Base-by-base conservation (phyloP, 2,329 filamentous ascomycete genomes). In the Fusarium sp. region DNA sequence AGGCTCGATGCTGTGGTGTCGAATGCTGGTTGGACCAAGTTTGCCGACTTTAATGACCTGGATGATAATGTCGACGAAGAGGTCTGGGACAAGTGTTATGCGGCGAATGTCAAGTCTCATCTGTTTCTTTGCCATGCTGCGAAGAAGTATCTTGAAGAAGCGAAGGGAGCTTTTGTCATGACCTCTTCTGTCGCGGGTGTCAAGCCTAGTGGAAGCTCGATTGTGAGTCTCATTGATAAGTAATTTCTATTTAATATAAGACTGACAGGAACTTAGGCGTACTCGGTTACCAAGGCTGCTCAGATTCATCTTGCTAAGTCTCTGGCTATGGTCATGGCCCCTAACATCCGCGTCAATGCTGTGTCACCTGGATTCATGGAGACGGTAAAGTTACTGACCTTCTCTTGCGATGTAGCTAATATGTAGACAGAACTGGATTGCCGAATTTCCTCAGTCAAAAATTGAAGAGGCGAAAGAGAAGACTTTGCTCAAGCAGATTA, bases 311-410 rank as follows among this genome's bases (percentile, higher is more conserved):
- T 64, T 1, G 34, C 61, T 11, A 64, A 64, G 16, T 64, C 59
- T 3, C 13, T 64, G 8, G 59, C 61, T 0, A 64, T 27, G 45
- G 61, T 59, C 1, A 64, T 64, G 61, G 61, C 61, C 2, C 61
- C 61, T 1, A 28, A 23, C 14, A 14, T 64, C 10, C 59, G 61
- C 4, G 51, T 64, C 16, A 64, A 64, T 5, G 25, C 59, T 13
- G 61, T 64, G 7, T 64, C 61, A 7, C 59, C 61, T 0, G 61
- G 61, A 4, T 64, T 64, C 2, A 64, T 64, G 61, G 43, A 64
- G 4, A 64, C 61, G 6, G 61, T 64, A 41, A 0, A 14, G 1
- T 12, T 2, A 23, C 1, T 5, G 7, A 30, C 6, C 28, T 14
- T 14, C 12, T 7, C 28, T 7, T 3, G 2, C 1, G 12, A 30